phyloP scores from a whole-genome alignment of 176 grass and related monocot species.

The Dendrocalamus sinicus region DNA sequence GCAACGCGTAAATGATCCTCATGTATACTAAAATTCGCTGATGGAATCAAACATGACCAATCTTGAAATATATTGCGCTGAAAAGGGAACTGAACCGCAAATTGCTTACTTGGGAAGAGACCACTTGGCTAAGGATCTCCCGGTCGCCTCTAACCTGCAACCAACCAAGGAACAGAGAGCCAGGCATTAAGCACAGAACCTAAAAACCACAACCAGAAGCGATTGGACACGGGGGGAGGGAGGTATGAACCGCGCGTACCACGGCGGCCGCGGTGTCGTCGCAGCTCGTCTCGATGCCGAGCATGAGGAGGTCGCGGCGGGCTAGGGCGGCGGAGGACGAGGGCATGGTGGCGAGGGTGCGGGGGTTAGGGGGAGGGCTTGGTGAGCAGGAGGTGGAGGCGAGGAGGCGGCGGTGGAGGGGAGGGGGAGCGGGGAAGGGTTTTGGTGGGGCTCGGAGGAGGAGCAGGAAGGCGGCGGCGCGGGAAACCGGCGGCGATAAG shows the following conservation, averaged over 20 bases:
- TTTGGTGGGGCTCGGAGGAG: slow-evolving; percentile 24
- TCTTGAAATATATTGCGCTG: background rate
- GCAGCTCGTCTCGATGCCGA: slow-evolving; percentile 95
- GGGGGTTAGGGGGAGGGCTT: background rate
- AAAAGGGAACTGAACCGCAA: background rate
- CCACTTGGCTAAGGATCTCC: slow-evolving; percentile 85
- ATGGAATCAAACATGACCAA: background rate
- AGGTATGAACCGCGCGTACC: slow-evolving; percentile 37
- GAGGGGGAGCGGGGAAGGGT: background rate
- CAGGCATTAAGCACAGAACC: slow-evolving; percentile 21
- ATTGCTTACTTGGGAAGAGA: slow-evolving; percentile 76
- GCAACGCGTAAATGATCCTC: background rate
- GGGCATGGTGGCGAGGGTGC: slow-evolving; percentile 34
- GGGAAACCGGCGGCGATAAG: slow-evolving; percentile 56
- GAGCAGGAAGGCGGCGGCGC: slow-evolving; percentile 43
- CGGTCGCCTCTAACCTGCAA: slow-evolving; percentile 82
- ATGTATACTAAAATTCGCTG: background rate
- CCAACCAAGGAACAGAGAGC: slow-evolving; percentile 2
- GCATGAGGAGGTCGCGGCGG: slow-evolving; percentile 63
- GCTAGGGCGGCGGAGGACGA: background rate
- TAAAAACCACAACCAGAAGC: background rate
- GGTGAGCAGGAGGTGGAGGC: background rate
- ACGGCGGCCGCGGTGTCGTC: slow-evolving; percentile 88
- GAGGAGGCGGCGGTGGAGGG: slow-evolving; percentile 27
- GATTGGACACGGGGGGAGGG: background rate